Conservation (phyloP, 345 rosid species). For the Isatis tinctoria region DNA sequence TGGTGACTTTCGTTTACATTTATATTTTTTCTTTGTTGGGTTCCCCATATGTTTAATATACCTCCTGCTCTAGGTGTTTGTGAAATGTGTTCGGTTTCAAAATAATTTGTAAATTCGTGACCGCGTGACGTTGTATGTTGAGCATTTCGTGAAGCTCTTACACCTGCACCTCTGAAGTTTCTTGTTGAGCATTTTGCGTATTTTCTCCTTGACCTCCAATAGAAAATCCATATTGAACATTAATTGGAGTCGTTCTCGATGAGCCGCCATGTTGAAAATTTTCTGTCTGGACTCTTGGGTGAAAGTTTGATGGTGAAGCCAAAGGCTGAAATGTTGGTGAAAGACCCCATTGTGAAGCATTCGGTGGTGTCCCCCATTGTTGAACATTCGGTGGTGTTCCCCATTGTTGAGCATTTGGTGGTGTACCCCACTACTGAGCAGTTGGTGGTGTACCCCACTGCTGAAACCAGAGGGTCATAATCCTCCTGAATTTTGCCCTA, state of each 20-base stretch:
- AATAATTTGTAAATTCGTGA: too few relatives aligned
- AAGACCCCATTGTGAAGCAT: not conserved
- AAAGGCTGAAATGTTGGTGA: not conserved
- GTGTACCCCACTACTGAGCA: not conserved
- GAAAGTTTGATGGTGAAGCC: not conserved
- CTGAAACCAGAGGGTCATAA: not conserved
- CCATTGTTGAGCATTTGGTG: not conserved
- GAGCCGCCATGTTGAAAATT: not conserved
- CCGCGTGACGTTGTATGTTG: too few relatives aligned
- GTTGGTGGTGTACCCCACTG: not conserved
- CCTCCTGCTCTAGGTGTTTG: not conserved
- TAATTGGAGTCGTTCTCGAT: not conserved
- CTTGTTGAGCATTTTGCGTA: not conserved
- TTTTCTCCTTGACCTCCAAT: not conserved
- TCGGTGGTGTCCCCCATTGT: not conserved
- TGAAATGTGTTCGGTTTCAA: not conserved
- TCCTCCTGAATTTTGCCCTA: too few relatives aligned
- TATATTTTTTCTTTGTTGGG: not conserved
- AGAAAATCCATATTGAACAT: not conserved
- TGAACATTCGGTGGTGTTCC: not conserved
- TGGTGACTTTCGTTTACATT: not conserved
- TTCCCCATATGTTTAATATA: not conserved
- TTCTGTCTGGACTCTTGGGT: not conserved
- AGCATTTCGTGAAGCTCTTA: not conserved
- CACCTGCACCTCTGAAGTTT: not conserved